A percentile compares a stretch with the other conserved stretches of the same genome.
phyloP scores from a whole-genome alignment of 208 protist genomes.

The Trypanosoma avium region DNA sequence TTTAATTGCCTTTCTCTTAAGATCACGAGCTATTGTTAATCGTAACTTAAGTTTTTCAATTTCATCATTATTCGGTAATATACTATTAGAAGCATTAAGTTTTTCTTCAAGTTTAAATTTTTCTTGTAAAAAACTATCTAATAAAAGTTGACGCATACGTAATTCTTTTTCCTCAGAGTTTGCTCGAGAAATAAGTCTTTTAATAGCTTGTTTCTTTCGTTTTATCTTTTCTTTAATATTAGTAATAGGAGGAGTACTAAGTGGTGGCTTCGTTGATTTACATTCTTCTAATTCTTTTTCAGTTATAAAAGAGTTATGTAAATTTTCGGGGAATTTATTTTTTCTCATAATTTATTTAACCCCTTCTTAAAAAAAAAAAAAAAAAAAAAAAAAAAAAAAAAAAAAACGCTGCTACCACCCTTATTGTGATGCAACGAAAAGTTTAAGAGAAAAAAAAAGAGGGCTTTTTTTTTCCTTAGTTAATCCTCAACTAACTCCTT shows the following conservation, averaged over 20 bases:
- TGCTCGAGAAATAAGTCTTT: neutral
- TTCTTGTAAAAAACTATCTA: slow-evolving; percentile 4
- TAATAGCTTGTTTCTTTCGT: neutral
- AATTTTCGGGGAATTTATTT: neutral
- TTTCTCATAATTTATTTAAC: neutral
- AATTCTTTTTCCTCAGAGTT: slow-evolving; percentile 3
- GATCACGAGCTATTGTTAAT: neutral
- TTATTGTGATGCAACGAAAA: no score
- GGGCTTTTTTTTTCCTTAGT: no score
- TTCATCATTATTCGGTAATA: neutral
- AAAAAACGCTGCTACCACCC: no score
- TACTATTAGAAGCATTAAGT: neutral
- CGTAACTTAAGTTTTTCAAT: neutral
- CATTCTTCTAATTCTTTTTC: neutral
- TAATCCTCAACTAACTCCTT: no score
- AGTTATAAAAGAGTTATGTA: neutral
- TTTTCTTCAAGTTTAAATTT: slow-evolving; percentile 6
- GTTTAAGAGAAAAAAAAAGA: no score
- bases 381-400: slow-evolving; percentile 25
- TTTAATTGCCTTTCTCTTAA: neutral
- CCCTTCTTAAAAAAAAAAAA: neutral
- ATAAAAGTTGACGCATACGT: neutral
- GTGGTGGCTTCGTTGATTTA: neutral
- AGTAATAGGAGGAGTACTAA: neutral
- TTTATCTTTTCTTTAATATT: neutral